These are phyloP conservation scores for Aureobasidium melanogenum DNA, from an alignment of 2,329 filamentous ascomycete species.

Conservation along the genomic window DNA sequence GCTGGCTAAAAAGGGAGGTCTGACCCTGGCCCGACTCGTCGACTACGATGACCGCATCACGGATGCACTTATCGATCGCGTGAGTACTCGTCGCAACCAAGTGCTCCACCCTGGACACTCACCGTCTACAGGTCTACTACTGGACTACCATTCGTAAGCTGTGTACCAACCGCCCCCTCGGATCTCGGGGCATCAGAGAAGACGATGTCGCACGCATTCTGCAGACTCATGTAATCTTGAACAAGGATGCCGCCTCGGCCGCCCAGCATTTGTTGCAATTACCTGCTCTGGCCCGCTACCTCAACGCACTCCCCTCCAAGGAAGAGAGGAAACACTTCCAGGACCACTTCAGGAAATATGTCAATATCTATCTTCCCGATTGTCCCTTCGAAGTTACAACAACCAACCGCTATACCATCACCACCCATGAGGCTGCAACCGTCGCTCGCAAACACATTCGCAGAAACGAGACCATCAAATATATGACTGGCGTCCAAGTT, in stretches of 20 bases:
- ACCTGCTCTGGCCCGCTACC: slow-evolving; percentile 64
- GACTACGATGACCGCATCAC: slow-evolving; percentile 94
- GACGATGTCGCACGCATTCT: slow-evolving; percentile 53
- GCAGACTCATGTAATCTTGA: slow-evolving; percentile 59
- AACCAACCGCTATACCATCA: slow-evolving; percentile 92
- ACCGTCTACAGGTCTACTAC: slow-evolving; percentile 65
- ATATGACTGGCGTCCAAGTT: slow-evolving; percentile 84
- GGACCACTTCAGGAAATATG: slow-evolving; percentile 78
- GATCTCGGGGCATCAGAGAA: slow-evolving; percentile 67
- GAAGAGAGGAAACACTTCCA: slow-evolving; percentile 82
- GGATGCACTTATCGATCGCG: slow-evolving; percentile 89
- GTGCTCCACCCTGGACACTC: not conserved
- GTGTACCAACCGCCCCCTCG: slow-evolving; percentile 65
- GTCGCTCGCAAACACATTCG: slow-evolving; percentile 71
- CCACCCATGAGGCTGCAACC: slow-evolving; percentile 78
- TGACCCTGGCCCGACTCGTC: slow-evolving; percentile 80
- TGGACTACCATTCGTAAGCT: slow-evolving; percentile 97
- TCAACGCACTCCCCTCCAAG: slow-evolving; percentile 57
- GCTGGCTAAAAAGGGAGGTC: slow-evolving; percentile 54
- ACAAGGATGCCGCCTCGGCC: slow-evolving; percentile 61
- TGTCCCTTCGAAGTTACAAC: slow-evolving; percentile 90
- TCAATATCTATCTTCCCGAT: slow-evolving; percentile 85
- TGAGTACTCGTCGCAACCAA: slow-evolving; percentile 41
- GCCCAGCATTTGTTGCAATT: slow-evolving; percentile 65
- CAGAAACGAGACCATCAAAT: slow-evolving; percentile 80